phyloP scores from a whole-genome alignment of 345 rosid genomes.

The Reutealis trisperma region DNA sequence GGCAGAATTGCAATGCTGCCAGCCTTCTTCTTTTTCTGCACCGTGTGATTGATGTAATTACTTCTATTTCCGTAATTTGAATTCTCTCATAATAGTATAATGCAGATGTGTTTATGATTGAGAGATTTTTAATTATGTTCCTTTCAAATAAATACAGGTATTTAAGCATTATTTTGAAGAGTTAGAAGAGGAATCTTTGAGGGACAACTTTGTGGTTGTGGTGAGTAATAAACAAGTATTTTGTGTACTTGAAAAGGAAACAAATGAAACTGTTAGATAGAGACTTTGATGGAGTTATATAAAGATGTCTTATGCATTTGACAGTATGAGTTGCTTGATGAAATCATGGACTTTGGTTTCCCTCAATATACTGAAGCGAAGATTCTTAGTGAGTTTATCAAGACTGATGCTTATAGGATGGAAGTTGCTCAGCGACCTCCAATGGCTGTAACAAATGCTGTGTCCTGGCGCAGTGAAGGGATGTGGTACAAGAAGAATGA shows the following conservation, averaged over 20 bases:
- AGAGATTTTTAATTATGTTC: background rate
- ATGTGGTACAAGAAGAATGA: slow-evolving; percentile 89
- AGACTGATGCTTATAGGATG: slow-evolving; percentile 98
- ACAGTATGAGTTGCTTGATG: slow-evolving; percentile 97
- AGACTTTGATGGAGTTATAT: background rate
- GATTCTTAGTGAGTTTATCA: slow-evolving; percentile 92
- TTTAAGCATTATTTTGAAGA: slow-evolving; percentile 97
- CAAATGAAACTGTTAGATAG: background rate
- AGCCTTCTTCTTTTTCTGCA: slow-evolving; percentile 86
- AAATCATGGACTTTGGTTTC: slow-evolving; percentile 98
- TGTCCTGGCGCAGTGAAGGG: slow-evolving; percentile 98
- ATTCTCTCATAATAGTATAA: background rate
- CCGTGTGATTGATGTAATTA: slow-evolving; percentile 83
- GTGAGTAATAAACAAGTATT: slow-evolving; percentile 40
- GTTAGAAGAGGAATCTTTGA: slow-evolving; percentile 91
- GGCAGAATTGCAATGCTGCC: slow-evolving; percentile 97
- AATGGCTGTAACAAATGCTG: slow-evolving; percentile 98
- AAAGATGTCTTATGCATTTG: slow-evolving; percentile 27
- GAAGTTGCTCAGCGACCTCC: slow-evolving; percentile 95
- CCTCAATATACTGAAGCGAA: slow-evolving; percentile 94
- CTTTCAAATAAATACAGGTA: slow-evolving; percentile 41
- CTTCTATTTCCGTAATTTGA: background rate
- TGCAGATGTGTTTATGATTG: background rate
- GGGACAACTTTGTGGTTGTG: slow-evolving; percentile 99
- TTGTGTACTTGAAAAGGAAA: background rate